phyloP scores from a whole-genome alignment of 805 yeast species.

The Saccharomycopsis sp. region DNA sequence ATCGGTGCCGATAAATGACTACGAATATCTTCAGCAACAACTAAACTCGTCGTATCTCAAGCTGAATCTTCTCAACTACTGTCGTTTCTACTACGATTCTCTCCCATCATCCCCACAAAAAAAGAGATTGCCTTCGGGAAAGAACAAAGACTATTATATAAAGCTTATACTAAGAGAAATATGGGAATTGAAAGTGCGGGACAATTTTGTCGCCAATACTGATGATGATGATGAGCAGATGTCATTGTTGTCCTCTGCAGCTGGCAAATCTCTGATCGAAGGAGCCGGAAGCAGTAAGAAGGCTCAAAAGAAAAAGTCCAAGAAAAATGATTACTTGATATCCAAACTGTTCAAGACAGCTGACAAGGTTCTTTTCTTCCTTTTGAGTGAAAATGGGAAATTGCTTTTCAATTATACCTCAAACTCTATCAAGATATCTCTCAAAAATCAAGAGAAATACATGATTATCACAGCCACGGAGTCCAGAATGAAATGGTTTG shows the following conservation, averaged over 20 bases:
- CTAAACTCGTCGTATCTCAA: conserved; percentile 3
- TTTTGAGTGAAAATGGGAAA: conserved; percentile 10
- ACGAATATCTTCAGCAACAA: not conserved
- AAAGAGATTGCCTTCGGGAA: conserved; percentile 1
- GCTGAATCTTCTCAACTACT: conserved; percentile 7
- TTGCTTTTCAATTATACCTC: conserved; percentile 10
- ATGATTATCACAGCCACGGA: conserved; percentile 11
- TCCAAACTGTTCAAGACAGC: conserved; percentile 9
- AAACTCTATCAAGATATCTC: conserved; percentile 7
- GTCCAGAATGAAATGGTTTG: conserved; percentile 18
- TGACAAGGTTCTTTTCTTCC: conserved; percentile 10
- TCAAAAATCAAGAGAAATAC: not conserved
- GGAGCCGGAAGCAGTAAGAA: not conserved
- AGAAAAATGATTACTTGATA: not conserved
- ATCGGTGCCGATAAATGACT: not conserved
- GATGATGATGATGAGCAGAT: not conserved
- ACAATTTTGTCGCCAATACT: not conserved
- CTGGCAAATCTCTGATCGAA: not conserved
- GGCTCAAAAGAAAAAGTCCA: not conserved
- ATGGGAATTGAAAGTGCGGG: conserved; percentile 9
- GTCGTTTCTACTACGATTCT: not conserved
- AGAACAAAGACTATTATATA: conserved; percentile 5
- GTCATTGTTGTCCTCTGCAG: not conserved
- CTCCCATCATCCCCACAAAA: not conserved
- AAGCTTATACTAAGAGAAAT: conserved; percentile 11